Evolutionary conservation across 345 rosid species (phyloP).

Genomic region (Euphorbia peplus): DNA sequence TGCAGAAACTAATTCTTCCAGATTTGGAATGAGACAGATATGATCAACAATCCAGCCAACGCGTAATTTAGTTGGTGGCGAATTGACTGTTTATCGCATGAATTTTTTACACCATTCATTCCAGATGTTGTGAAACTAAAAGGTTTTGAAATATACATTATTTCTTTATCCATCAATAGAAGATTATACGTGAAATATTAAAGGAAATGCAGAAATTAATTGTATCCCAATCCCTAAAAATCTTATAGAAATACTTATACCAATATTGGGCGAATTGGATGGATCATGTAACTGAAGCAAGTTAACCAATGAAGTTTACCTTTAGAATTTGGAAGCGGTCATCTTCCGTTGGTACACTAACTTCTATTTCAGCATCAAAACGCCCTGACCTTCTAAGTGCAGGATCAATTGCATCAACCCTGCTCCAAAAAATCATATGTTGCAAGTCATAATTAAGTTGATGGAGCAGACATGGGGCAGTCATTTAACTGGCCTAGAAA

Average conservation of each 20-base stretch:
- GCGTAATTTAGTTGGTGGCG: not conserved
- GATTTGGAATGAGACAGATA: not conserved
- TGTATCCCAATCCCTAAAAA: not conserved
- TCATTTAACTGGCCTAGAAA: not conserved
- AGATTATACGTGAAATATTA: not conserved
- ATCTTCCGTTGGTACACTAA: constrained; percentile 70
- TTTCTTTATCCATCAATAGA: not conserved
- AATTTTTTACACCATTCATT: not conserved
- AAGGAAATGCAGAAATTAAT: not conserved
- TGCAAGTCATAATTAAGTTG: not conserved
- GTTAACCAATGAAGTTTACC: constrained; percentile 32
- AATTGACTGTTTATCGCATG: not conserved
- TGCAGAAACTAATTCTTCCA: not conserved
- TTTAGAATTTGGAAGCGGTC: constrained; percentile 77
- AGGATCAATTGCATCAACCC: constrained; percentile 78
- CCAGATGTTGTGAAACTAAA: not conserved
- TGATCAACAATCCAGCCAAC: not conserved
- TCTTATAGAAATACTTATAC: not conserved
- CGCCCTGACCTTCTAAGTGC: constrained; percentile 80
- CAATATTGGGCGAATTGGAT: not conserved
- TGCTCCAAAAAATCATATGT: constrained; percentile 23
- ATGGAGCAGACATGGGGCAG: not conserved
- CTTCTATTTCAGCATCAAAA: constrained; percentile 84
- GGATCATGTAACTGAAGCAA: not conserved
- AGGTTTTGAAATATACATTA: not conserved